A percentile compares a stretch with the other conserved stretches of the same genome.
These are phyloP conservation scores for Haplosporangium sp. DNA, from an alignment of 371 early-diverging fungal species.

Conservation along the genomic window DNA sequence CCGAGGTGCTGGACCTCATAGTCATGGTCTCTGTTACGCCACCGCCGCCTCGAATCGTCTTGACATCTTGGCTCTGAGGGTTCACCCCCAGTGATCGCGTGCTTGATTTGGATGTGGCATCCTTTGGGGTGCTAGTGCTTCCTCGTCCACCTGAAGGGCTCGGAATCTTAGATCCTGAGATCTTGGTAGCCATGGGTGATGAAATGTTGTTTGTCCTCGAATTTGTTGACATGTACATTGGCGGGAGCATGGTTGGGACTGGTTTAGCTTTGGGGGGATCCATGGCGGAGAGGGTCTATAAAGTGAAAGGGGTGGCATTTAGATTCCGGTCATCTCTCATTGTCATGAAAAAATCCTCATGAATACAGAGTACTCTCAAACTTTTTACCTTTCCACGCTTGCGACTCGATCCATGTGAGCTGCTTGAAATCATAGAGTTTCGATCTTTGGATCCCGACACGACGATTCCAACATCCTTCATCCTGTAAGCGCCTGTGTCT, in stretches of 20 bases:
- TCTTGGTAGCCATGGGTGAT: constrained; percentile 28
- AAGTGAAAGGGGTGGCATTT: not conserved
- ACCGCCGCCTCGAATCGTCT: constrained; percentile 48
- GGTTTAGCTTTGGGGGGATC: constrained; percentile 48
- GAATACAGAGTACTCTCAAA: too few species aligned
- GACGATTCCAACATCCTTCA: constrained; percentile 19
- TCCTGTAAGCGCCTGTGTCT: constrained; percentile 7
- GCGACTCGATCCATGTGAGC: constrained; percentile 25
- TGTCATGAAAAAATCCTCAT: too few species aligned
- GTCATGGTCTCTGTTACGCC: constrained; percentile 1
- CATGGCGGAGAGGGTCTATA: constrained; percentile 46
- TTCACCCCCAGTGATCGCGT: constrained; percentile 13
- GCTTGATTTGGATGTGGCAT: constrained; percentile 12
- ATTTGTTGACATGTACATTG: constrained; percentile 50
- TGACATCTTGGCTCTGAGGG: constrained; percentile 24
- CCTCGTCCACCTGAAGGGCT: constrained; percentile 43
- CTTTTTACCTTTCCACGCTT: constrained; percentile 49
- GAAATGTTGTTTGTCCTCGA: constrained; percentile 23
- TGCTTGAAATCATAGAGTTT: constrained; percentile 18
- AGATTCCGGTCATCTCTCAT: too few species aligned
- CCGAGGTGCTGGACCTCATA: constrained; percentile 15
- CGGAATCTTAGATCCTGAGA: constrained; percentile 38
- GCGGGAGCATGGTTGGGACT: constrained; percentile 29
- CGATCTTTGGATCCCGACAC: constrained; percentile 28
- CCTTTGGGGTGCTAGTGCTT: constrained; percentile 15